Base-by-base conservation (phyloP, 2,329 filamentous ascomycete genomes). In the Trichoderma oligosporum region DNA sequence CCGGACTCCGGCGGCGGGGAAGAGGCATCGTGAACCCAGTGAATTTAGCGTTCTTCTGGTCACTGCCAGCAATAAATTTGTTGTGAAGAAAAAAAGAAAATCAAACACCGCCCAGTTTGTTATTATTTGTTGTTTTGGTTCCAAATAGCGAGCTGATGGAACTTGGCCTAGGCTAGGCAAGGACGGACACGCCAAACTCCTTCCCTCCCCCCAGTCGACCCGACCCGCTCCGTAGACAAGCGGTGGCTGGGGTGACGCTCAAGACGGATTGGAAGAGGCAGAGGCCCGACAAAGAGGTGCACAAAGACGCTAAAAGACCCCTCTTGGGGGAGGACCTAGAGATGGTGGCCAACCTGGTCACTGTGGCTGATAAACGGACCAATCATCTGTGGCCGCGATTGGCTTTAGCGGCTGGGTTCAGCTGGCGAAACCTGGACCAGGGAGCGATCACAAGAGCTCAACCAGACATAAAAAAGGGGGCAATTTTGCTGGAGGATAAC, bases 1-100 rank as follows among this genome's bases (percentile, higher is more conserved):
- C 80, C 57, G 78, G 78, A 72, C 80, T 82, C 74, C 80, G 77
- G 69, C 77, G 78, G 69, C 79, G 79, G 71, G 76, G 73, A 67
- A 78, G 76, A 74, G 77, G 74, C 78, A 81, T 78, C 78, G 79
- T 82, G 68, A 68, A 74, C 63, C 63, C 66, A 66, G 62, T 18
- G 16, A 24, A 18, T 48, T 18, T 42, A 20, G 20, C 31, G 38
- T 45, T n/a, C n/a, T n/a, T n/a, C 6, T 29, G 47, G 35, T 11
- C 18, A 29, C 41, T 45, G 45, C 35, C 36, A 35, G 46, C 25
- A 36, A 25, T 16, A 31, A 25, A 39, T 27, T 58, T 20, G 49
- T 59, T 57, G 42, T 41, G 49, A 48, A 56, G 35, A 47, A 46
- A 25, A 47, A 46, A 29, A 18, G 24, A 36, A 39, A 9, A 24